A percentile compares a stretch with the other conserved stretches of the same genome.
These are phyloP conservation scores for Parastagonospora avenae DNA, from an alignment of 2,329 filamentous ascomycete genomes.

Conservation along the genomic window DNA sequence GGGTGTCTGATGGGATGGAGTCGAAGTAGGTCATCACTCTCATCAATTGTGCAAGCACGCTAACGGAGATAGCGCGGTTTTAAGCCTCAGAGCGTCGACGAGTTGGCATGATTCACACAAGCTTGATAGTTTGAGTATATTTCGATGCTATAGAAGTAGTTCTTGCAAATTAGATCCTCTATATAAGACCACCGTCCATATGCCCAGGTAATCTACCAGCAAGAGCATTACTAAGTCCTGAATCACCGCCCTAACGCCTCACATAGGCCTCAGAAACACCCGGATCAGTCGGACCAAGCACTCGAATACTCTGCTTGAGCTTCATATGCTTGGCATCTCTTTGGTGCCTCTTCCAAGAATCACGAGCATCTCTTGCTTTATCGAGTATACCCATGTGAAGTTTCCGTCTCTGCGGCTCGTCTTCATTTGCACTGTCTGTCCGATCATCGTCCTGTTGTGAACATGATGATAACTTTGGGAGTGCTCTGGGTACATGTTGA, in stretches of 20 bases:
- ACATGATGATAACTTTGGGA: neutral
- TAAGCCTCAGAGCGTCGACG: neutral
- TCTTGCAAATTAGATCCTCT: neutral
- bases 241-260: slow-evolving; percentile 2
- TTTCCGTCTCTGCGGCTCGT: slow-evolving; percentile 7
- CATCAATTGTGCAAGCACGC: neutral
- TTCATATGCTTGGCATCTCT: slow-evolving; percentile 29
- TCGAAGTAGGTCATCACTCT: neutral
- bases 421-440: slow-evolving; percentile 5
- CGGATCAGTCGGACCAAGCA: slow-evolving; percentile 38
- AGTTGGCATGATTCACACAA: neutral
- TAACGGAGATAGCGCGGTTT: slow-evolving; percentile 10
- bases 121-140: no score
- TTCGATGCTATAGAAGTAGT: no score
- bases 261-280: slow-evolving; percentile 20
- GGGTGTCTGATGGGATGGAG: neutral
- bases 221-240: slow-evolving; percentile 1
- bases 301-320: slow-evolving; percentile 39
- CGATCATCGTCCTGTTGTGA: neutral
- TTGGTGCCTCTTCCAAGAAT: slow-evolving; percentile 26
- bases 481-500: neutral
- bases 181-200: slow-evolving; percentile 3
- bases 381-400: slow-evolving; percentile 18
- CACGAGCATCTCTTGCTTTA: slow-evolving; percentile 28
- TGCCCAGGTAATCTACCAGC: slow-evolving; percentile 10